Percentiles rank a stretch among this genome's conserved stretches.
Conservation (phyloP, 192 early-diverging fungal species). For the Phlyctochytrium bullatum region DNA sequence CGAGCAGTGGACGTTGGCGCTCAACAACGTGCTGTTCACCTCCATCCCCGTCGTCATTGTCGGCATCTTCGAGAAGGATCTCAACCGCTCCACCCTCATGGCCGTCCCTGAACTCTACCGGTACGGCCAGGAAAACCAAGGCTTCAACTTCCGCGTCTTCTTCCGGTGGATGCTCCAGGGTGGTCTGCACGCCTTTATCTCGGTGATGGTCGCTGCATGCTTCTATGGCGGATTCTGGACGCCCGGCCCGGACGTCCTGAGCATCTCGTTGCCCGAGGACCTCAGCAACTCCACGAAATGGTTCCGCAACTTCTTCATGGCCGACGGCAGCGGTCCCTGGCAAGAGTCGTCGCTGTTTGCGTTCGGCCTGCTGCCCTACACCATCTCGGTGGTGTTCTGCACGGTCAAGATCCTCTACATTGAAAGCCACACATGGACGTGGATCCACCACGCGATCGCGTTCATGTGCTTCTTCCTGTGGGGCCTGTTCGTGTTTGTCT, state of each 20-base stretch:
- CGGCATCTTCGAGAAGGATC: constrained; percentile 78
- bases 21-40: constrained; percentile 81
- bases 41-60: constrained; percentile 73
- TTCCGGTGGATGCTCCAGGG: constrained; percentile 53
- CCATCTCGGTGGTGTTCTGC: constrained; percentile 16
- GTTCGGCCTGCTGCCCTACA: constrained; percentile 12
- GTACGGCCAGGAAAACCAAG: constrained; percentile 50
- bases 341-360: constrained; percentile 12
- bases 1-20: constrained; percentile 71
- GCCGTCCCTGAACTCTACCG: constrained; percentile 70
- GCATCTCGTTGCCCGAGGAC: not conserved
- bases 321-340: not conserved
- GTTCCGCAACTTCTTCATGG: not conserved
- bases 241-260: not conserved
- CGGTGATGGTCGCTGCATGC: constrained; percentile 9
- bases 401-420: constrained; percentile 17
- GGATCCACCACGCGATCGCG: not conserved
- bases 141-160: constrained; percentile 54
- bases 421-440: constrained; percentile 9
- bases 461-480: not conserved
- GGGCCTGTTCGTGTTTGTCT: constrained; percentile 2
- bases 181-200: constrained; percentile 40
- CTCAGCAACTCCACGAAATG: constrained; percentile 1
- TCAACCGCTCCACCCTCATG: constrained; percentile 59
- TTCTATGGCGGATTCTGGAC: constrained; percentile 12